Percentiles rank a stretch among this genome's conserved stretches.
Conservation (phyloP, 331 rosid genomes). For the Quercus tomentella region DNA sequence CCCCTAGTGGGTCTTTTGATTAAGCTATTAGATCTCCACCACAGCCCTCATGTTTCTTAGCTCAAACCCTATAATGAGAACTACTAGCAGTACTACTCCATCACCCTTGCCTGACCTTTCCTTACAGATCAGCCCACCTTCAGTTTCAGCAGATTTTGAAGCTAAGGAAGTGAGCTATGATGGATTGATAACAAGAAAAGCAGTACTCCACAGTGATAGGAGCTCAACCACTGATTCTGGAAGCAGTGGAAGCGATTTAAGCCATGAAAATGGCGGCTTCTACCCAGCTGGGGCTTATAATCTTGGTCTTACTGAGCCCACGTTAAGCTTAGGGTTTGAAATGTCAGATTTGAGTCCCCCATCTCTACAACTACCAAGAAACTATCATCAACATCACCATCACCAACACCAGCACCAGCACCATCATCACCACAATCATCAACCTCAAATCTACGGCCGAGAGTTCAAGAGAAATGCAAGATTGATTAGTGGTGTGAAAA, state of each 20-base stretch:
- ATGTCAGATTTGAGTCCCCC: conserved; percentile 24
- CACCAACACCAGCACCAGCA: not conserved
- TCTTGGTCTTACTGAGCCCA: conserved; percentile 23
- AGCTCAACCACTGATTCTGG: conserved; percentile 67
- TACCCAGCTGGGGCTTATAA: conserved; percentile 11
- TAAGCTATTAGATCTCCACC: conserved; percentile 17
- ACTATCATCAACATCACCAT: not conserved
- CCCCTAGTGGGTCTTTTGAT: not conserved
- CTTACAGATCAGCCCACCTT: conserved; percentile 72
- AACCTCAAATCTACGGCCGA: conserved; percentile 58
- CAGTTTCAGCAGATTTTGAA: conserved; percentile 18
- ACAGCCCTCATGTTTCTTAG: conserved; percentile 21
- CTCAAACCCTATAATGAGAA: conserved; percentile 29
- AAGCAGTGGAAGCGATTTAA: conserved; percentile 74
- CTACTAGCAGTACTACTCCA: not conserved
- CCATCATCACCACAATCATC: conserved; percentile 24
- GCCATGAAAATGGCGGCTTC: conserved; percentile 53
- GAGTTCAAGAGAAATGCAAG: conserved; percentile 58
- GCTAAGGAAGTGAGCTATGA: conserved; percentile 18
- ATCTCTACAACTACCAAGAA: conserved; percentile 25
- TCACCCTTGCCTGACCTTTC: conserved; percentile 62
- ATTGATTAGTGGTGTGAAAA: conserved; percentile 38
- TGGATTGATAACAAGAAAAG: conserved; percentile 25
- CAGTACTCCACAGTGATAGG: conserved; percentile 28
- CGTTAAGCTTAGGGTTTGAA: conserved; percentile 48